These are phyloP conservation scores for Albugo candida DNA, from an alignment of 352 stramenopile genomes.

Conservation along the genomic window DNA sequence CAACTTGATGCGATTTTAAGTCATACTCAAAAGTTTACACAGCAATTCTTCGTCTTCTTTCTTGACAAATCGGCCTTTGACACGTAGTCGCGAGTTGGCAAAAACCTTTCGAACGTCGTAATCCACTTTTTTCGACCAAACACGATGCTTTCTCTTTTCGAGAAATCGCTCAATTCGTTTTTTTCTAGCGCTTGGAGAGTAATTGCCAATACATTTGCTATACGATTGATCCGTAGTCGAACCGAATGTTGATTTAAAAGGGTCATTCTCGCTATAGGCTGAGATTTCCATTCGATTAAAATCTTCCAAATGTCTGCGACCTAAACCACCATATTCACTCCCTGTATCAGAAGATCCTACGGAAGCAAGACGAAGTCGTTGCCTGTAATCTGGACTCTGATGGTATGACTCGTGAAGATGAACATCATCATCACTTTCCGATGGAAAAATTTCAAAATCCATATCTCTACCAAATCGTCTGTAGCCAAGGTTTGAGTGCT, in stretches of 20 bases:
- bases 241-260: not conserved
- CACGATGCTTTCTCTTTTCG: constrained; percentile 81
- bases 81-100: constrained; percentile 91
- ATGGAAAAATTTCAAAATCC: too few relatives aligned
- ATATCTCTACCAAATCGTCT: too few relatives aligned
- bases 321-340: constrained; percentile 51
- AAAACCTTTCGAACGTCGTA: constrained; percentile 99
- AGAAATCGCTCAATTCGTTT: constrained; percentile 80
- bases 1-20: constrained; percentile 14
- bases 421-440: too few relatives aligned
- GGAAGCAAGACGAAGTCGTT: constrained; percentile 42
- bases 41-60: constrained; percentile 93
- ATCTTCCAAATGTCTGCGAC: constrained; percentile 51
- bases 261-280: constrained; percentile 26
- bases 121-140: constrained; percentile 96
- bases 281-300: constrained; percentile 76
- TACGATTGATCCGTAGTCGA: constrained; percentile 5
- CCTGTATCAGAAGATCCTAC: constrained; percentile 53
- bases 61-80: constrained; percentile 98
- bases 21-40: constrained; percentile 64
- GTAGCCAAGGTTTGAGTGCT: too few relatives aligned
- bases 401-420: constrained; percentile 3
- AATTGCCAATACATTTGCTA: constrained; percentile 73
- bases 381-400: constrained; percentile 39
- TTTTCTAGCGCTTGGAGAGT: constrained; percentile 69